phyloP scores from a whole-genome alignment of 345 rosid genomes.

The Pugionium cornutum region DNA sequence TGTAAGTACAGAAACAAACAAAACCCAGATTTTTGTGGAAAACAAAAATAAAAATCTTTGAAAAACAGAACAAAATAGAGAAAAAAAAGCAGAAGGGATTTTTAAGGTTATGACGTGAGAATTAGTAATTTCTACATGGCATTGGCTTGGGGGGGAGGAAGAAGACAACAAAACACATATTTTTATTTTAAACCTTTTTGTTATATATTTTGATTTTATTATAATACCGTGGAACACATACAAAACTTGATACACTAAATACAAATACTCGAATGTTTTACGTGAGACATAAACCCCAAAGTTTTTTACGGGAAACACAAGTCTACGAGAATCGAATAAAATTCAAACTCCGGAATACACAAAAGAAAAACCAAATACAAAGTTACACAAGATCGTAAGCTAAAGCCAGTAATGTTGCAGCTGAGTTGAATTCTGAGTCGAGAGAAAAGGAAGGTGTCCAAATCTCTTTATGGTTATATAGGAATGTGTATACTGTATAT shows the following conservation, averaged over 20 bases:
- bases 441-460: conserved; percentile 29
- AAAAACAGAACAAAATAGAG: neutral
- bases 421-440: conserved; percentile 30
- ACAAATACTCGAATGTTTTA: no score
- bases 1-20: conserved; percentile 6
- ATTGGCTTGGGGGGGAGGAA: conserved; percentile 20
- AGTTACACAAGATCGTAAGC: no score
- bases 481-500: conserved; percentile 27
- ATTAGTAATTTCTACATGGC: conserved; percentile 29
- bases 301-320: no score
- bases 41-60: neutral
- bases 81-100: neutral
- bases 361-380: no score
- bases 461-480: conserved; percentile 32
- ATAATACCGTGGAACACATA: no score
- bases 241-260: no score
- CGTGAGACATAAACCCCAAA: no score
- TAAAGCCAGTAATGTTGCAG: no score
- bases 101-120: conserved; percentile 23
- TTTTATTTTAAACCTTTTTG: conserved; percentile 6
- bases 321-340: no score
- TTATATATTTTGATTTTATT: no score
- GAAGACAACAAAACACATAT: conserved; percentile 24
- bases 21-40: neutral
- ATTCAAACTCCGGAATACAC: no score